Evolutionary conservation across 495 filamentous ascomycete species (phyloP).

Genomic region (Penicillium riverlandense): DNA sequence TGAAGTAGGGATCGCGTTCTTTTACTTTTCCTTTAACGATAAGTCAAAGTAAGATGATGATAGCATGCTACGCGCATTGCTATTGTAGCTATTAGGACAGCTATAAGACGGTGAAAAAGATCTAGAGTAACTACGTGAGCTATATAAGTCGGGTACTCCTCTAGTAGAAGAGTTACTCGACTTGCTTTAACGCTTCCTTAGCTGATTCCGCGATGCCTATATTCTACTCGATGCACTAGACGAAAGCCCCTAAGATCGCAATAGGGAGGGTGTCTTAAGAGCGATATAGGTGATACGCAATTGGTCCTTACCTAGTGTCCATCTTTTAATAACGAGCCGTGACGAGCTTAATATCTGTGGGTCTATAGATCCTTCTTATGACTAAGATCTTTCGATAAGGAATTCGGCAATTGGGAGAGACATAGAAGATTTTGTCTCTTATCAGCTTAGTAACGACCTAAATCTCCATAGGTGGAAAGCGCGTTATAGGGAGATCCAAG

Average conservation of each 20-base stretch:
- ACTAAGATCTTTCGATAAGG: constrained; percentile 13
- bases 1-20: constrained; percentile 25
- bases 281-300: constrained; percentile 15
- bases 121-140: constrained; percentile 8
- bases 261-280: constrained; percentile 14
- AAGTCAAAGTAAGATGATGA: constrained; percentile 17
- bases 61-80: constrained; percentile 27
- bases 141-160: constrained; percentile 3
- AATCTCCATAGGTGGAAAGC: background rate
- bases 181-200: constrained; percentile 9
- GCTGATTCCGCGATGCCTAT: constrained; percentile 13
- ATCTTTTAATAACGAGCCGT: constrained; percentile 32
- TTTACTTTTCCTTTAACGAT: constrained; percentile 36
- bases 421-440: constrained; percentile 21
- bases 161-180: constrained; percentile 7
- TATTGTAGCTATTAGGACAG: constrained; percentile 27
- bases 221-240: constrained; percentile 23
- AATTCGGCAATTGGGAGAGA: constrained; percentile 22
- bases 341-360: constrained; percentile 26
- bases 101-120: constrained; percentile 7
- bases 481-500: constrained; percentile 20
- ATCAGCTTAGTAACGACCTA: constrained; percentile 21
- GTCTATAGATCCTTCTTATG: constrained; percentile 11
- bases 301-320: constrained; percentile 18
- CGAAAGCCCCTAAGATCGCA: constrained; percentile 12